Conservation (phyloP, 257 asterid species). For the Henckelia pumila region DNA sequence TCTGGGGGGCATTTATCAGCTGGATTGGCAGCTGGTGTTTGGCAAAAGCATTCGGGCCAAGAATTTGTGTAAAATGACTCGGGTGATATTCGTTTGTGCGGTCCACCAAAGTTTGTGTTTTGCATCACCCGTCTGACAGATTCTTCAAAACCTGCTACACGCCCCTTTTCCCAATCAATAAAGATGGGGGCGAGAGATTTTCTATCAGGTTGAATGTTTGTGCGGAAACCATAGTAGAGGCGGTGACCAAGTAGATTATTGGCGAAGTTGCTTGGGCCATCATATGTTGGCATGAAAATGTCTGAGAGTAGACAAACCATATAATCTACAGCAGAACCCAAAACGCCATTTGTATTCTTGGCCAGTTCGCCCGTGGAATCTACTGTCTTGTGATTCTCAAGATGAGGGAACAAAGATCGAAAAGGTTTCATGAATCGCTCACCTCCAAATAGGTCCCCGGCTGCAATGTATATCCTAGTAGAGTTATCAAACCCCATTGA, state of each 20-base stretch:
- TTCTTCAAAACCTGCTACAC: slow-evolving; percentile 61
- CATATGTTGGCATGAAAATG: slow-evolving; percentile 96
- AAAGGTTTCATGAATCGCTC: slow-evolving; percentile 89
- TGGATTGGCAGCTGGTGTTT: slow-evolving; percentile 52
- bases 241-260: slow-evolving; percentile 98
- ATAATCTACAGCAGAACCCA: slow-evolving; percentile 96
- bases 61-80: slow-evolving; percentile 91
- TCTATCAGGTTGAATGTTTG: slow-evolving; percentile 80
- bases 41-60: slow-evolving; percentile 99
- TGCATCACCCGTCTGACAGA: slow-evolving; percentile 71
- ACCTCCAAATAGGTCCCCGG: slow-evolving; percentile 94
- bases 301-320: slow-evolving; percentile 97
- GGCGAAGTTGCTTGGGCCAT: slow-evolving; percentile 97
- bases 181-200: slow-evolving; percentile 86
- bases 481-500: slow-evolving; percentile 84
- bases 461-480: slow-evolving; percentile 90
- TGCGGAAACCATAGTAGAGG: slow-evolving; percentile 90
- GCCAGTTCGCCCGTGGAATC: slow-evolving; percentile 54
- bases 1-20: slow-evolving; percentile 74
- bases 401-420: slow-evolving; percentile 72
- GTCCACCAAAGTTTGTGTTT: slow-evolving; percentile 83
- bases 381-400: slow-evolving; percentile 78
- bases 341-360: slow-evolving; percentile 54
- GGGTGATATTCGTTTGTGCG: slow-evolving; percentile 76
- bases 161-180: slow-evolving; percentile 72